phyloP scores from a whole-genome alignment of 75 land plant species.

The Pseudotsuga menziesii region DNA sequence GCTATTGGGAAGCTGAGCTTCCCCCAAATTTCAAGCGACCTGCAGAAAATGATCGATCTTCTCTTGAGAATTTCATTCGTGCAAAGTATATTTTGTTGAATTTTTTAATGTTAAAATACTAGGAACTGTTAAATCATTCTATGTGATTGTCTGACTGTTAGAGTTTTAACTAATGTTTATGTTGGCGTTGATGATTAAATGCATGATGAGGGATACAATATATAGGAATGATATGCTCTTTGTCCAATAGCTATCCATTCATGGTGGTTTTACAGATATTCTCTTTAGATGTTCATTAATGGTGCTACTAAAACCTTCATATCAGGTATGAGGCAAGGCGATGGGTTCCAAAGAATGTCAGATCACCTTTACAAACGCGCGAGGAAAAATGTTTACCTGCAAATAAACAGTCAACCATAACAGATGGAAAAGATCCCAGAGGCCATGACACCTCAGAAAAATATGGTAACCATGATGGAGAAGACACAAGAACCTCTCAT shows the following conservation, averaged over 20 bases:
- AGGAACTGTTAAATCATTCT: neutral
- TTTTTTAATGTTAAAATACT: neutral
- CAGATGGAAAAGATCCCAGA: constrained; percentile 12
- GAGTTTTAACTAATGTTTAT: neutral
- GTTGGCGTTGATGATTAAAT: neutral
- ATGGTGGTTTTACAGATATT: neutral
- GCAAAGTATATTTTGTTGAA: constrained; percentile 45
- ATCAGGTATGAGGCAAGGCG: constrained; percentile 72
- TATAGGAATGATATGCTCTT: neutral
- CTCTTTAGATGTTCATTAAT: neutral
- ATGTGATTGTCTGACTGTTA: neutral
- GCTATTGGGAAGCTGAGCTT: constrained; percentile 82
- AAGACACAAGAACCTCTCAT: neutral
- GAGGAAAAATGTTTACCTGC: constrained; percentile 15
- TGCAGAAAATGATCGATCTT: constrained; percentile 45
- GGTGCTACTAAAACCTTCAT: neutral
- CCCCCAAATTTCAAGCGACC: constrained; percentile 56
- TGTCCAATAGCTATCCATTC: constrained; percentile 4
- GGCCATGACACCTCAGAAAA: neutral
- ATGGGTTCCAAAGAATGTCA: constrained; percentile 43
- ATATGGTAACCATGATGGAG: neutral
- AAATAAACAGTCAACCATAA: constrained; percentile 17
- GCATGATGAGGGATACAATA: neutral
- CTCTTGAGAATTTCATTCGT: constrained; percentile 63
- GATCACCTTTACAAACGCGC: constrained; percentile 8